A percentile compares a stretch with the other conserved stretches of the same genome.
phyloP scores from a whole-genome alignment of 306 rosid genomes.

The Trifolium repens region DNA sequence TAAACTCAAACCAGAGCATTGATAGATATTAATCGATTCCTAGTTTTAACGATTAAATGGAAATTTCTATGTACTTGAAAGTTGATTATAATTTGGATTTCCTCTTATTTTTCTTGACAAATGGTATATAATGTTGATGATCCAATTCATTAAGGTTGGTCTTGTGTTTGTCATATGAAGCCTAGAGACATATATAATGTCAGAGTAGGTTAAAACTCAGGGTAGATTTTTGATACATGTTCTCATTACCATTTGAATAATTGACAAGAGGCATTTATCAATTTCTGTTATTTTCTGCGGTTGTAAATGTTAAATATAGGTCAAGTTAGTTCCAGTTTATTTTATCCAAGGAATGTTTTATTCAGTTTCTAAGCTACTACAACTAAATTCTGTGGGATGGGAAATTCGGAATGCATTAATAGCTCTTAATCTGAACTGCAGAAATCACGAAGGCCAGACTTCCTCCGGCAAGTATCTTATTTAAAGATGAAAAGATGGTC shows the following conservation, averaged over 20 bases:
- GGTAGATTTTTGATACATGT: constrained; percentile 25
- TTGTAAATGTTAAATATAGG: constrained; percentile 32
- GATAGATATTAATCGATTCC: no score
- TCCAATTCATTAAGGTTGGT: no score
- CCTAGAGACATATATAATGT: no score
- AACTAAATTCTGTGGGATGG: constrained; percentile 36
- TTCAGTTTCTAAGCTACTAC: constrained; percentile 38
- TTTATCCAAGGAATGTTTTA: constrained; percentile 9
- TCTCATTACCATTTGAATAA: constrained; percentile 26
- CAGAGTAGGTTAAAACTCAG: constrained; percentile 15
- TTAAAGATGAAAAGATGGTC: no score
- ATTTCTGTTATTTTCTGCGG: constrained; percentile 16
- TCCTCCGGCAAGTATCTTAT: no score
- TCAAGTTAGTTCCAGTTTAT: constrained; percentile 33
- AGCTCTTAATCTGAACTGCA: constrained; percentile 57
- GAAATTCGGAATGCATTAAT: constrained; percentile 45
- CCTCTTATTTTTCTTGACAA: no score
- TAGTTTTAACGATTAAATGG: no score
- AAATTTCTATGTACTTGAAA: no score
- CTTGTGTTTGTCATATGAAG: no score
- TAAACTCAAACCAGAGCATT: no score
- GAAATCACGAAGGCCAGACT: constrained; percentile 79
- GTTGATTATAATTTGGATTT: no score
- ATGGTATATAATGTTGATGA: no score
- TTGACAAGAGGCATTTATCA: not conserved